Evolutionary conservation across 768 basidiomycete species (phyloP).

Genomic region (Lentinula sp.): DNA sequence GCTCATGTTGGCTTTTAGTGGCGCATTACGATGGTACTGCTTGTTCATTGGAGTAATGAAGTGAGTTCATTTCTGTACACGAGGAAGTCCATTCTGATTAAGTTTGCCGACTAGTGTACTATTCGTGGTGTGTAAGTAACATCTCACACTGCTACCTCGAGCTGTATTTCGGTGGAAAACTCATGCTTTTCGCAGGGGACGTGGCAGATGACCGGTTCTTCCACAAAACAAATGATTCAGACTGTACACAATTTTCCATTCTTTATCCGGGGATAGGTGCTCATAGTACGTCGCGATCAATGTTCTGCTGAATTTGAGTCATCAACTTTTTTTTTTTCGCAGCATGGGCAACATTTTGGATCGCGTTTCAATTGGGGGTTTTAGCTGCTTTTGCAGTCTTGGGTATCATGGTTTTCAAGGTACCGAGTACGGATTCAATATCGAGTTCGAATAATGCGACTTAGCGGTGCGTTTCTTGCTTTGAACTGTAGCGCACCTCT

Average conservation of each 20-base stretch:
- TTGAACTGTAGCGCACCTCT: conserved; percentile 34
- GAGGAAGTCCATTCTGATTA: background rate
- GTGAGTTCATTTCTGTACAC: conserved; percentile 33
- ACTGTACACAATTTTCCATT: conserved; percentile 83
- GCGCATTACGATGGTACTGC: conserved; percentile 80
- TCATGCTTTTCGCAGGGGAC: conserved; percentile 56
- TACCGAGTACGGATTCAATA: conserved; percentile 17
- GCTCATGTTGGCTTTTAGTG: conserved; percentile 29
- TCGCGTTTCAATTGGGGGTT: conserved; percentile 68
- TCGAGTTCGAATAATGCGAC: conserved; percentile 3
- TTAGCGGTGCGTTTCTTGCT: conserved; percentile 1
- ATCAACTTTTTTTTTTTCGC: background rate
- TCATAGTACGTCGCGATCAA: conserved; percentile 46
- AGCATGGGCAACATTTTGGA: conserved; percentile 89
- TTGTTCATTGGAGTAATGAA: conserved; percentile 83
- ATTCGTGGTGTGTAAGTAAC: conserved; percentile 75
- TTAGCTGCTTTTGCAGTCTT: conserved; percentile 75
- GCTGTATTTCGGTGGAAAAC: background rate
- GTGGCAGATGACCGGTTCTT: conserved; percentile 93
- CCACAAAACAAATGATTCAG: conserved; percentile 90
- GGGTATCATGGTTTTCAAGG: conserved; percentile 82
- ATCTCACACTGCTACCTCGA: background rate
- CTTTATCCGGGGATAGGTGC: conserved; percentile 65
- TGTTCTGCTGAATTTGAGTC: background rate
- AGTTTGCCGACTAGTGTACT: conserved; percentile 45